Percentiles rank a stretch among this genome's conserved stretches.
Evolutionary conservation across 352 stramenopile genomes (phyloP).

Genomic region (Phytopythium kandeliae): DNA sequence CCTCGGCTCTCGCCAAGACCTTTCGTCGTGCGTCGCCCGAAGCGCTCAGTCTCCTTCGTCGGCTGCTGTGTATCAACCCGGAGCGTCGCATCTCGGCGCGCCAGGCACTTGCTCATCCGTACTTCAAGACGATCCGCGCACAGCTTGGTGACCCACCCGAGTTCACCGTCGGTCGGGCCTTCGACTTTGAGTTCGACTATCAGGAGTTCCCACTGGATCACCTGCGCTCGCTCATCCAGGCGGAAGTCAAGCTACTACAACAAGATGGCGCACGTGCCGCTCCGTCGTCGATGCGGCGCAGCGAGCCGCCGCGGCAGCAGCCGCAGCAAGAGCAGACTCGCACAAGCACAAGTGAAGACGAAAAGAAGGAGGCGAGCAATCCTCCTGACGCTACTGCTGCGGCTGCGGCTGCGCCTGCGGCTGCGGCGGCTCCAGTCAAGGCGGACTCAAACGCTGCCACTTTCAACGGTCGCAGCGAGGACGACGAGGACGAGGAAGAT

Average conservation of each 20-base stretch:
- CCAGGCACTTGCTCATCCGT: constrained; percentile 89
- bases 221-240: constrained; percentile 69
- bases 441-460: background rate
- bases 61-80: constrained; percentile 87
- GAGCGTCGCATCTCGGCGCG: constrained; percentile 84
- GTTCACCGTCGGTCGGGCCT: constrained; percentile 58
- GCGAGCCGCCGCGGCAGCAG: background rate
- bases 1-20: constrained; percentile 55
- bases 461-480: background rate
- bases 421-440: background rate
- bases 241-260: constrained; percentile 64
- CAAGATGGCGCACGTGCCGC: constrained; percentile 26
- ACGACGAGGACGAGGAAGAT: constrained; percentile 1
- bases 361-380: background rate
- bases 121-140: constrained; percentile 73
- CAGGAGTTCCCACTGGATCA: constrained; percentile 52
- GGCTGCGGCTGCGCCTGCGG: background rate
- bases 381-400: too few relatives aligned
- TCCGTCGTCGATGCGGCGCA: background rate
- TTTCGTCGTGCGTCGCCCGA: constrained; percentile 67
- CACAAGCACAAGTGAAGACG: background rate
- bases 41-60: constrained; percentile 57
- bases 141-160: constrained; percentile 65
- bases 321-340: background rate
- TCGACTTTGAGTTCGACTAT: constrained; percentile 85